phyloP scores from a whole-genome alignment of 2,329 filamentous ascomycete genomes.

The Xylariaceae sp. region DNA sequence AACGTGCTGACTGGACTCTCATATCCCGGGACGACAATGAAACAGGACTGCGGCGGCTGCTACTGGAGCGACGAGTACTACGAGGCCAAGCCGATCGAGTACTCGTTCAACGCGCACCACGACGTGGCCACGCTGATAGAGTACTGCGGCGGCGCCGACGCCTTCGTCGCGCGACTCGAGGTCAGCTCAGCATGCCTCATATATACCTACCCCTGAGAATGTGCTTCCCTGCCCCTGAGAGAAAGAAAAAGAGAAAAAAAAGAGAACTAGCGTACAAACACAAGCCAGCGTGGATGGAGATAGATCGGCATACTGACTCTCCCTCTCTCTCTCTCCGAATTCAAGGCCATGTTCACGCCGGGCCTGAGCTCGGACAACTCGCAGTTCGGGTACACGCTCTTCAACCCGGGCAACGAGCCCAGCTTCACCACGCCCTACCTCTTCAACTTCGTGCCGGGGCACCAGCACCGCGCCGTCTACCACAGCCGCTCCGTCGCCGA shows the following conservation, averaged over 20 bases:
- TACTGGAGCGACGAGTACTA: conserved; percentile 60
- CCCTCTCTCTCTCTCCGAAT: too few species aligned
- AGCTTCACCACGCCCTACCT: conserved; percentile 61
- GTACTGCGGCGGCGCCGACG: conserved; percentile 44
- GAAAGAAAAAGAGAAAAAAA: too few species aligned
- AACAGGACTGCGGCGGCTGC: conserved; percentile 54
- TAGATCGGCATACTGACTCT: too few species aligned
- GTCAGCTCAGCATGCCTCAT: too few species aligned
- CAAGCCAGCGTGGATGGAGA: too few species aligned
- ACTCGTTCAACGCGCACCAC: conserved; percentile 62
- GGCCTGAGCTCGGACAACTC: conserved; percentile 34
- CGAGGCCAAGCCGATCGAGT: conserved; percentile 55
- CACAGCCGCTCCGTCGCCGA: conserved; percentile 53
- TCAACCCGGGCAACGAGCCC: conserved; percentile 51
- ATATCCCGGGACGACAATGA: too few species aligned
- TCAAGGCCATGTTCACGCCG: conserved; percentile 51
- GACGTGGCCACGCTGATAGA: conserved; percentile 50
- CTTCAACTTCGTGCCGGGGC: conserved; percentile 56
- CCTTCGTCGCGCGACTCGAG: conserved; percentile 52
- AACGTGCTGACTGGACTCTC: too few species aligned
- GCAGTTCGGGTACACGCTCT: conserved; percentile 47
- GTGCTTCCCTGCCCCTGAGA: too few species aligned
- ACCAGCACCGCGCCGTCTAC: conserved; percentile 53
- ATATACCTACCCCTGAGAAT: too few species aligned
- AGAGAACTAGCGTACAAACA: too few species aligned